Evolutionary conservation across 2,329 filamentous ascomycete genomes (phyloP), one percentile per base, ranked within the genome.

Genomic region (Ophiostoma sp.): DNA sequence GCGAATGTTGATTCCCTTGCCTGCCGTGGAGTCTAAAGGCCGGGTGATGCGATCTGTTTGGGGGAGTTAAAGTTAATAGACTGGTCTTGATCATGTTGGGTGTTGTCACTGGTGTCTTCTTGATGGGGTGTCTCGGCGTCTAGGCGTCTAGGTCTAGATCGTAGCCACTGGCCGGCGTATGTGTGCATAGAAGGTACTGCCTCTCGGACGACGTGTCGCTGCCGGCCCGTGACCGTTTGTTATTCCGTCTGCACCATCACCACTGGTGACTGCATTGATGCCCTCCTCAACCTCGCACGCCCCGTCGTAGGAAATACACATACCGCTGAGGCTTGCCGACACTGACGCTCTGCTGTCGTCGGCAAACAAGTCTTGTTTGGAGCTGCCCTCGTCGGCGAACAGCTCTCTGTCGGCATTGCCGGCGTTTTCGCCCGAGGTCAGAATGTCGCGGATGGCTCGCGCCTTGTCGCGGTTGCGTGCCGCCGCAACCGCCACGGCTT

Each of bases 1-100:
- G 66, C 86, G 86, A 73, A 91, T 91, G 74, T 79, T 87, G 74
- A 90, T 72, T 67, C 71, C 72, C 57, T 52, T 31, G 60, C 6
- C 36, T 62, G 75, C n/a, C 62, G 33, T n/a, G 54, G n/a, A 20
- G 62, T 65, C 62, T 10, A 76, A 71, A 27, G 76, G 75, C 13
- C 73, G 72, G 6, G 79, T 79, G 74, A 76, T 79, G 48, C 79
- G 76, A 71, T 79, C 78, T 74, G 81, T 23, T 20, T 4, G 44
- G 44, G 52, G 35, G 11, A 6, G 64, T n/a, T 67, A 35, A 7
- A 48, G 62, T 64, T 78, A 69, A 79, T n/a, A 20, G 35, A n/a
- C 7, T 33, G 23, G 15, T 65, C 67, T 5, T 69, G 3, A 13
- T 66, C 35, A 36, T 66, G 35, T 20, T n/a, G 8, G 13, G 23